Evolutionary conservation across 148 eudicot genomes (phyloP).

Genomic region (Fagopyrum homotropicum): DNA sequence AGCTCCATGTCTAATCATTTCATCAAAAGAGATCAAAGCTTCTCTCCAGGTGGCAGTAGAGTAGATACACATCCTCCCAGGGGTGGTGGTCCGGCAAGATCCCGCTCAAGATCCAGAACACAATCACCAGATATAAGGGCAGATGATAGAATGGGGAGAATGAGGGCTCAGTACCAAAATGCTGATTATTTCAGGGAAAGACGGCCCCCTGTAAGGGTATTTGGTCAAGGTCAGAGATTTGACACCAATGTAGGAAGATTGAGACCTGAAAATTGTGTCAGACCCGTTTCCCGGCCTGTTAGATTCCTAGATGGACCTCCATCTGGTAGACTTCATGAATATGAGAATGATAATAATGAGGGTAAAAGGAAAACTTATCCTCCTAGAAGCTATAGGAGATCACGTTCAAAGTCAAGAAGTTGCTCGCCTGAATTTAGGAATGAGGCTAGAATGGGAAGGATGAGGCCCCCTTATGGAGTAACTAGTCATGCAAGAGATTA

Average conservation of each 20-base stretch:
- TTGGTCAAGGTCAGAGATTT: slow-evolving; percentile 22
- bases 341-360: slow-evolving; percentile 15
- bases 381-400: slow-evolving; percentile 29
- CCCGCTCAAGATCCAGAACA: slow-evolving; percentile 29
- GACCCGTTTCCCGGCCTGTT: slow-evolving; percentile 19
- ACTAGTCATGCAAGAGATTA: slow-evolving; percentile 16
- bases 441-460: slow-evolving; percentile 36
- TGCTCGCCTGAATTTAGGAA: slow-evolving; percentile 56
- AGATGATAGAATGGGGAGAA: slow-evolving; percentile 24
- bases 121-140: slow-evolving; percentile 30
- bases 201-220: slow-evolving; percentile 19
- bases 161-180: slow-evolving; percentile 21
- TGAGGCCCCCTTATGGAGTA: slow-evolving; percentile 29
- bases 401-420: slow-evolving; percentile 58
- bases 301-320: slow-evolving; percentile 23
- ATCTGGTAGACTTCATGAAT: slow-evolving; percentile 19
- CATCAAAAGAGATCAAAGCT: slow-evolving; percentile 35
- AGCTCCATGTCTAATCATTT: slow-evolving; percentile 26
- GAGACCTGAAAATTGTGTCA: slow-evolving; percentile 23
- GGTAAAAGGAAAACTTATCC: slow-evolving; percentile 20
- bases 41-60: slow-evolving; percentile 38
- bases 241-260: slow-evolving; percentile 18
- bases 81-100: slow-evolving; percentile 13
- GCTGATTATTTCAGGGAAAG: slow-evolving; percentile 21
- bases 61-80: slow-evolving; percentile 11